phyloP scores from a whole-genome alignment of 768 basidiomycete species.

The Leccinum barrowsii region DNA sequence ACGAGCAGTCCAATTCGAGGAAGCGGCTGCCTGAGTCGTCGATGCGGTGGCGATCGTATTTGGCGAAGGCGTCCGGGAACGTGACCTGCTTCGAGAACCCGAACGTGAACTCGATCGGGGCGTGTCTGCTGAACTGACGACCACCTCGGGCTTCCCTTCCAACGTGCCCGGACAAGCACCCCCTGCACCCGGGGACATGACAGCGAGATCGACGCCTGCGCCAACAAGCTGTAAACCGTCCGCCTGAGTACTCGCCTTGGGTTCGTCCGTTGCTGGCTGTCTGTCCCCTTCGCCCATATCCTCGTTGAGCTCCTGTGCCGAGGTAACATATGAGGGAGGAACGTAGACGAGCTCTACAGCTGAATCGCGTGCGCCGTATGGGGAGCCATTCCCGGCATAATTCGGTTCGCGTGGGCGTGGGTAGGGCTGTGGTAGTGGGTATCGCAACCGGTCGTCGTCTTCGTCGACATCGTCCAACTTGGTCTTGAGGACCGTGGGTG shows the following conservation, averaged over 20 bases:
- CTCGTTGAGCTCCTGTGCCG: conserved; percentile 16
- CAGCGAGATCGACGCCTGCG: conserved; percentile 14
- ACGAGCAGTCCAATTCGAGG: conserved; percentile 10
- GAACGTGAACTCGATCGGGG: conserved; percentile 31
- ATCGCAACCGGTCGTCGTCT: conserved; percentile 31
- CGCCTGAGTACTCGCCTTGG: conserved; percentile 2
- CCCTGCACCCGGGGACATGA: conserved; percentile 11
- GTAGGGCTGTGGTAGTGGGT: conserved; percentile 10
- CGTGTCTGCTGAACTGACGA: conserved; percentile 35
- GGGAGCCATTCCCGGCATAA: conserved; percentile 8
- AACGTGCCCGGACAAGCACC: conserved; percentile 13
- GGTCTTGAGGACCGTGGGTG: conserved; percentile 86
- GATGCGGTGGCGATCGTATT: conserved; percentile 15
- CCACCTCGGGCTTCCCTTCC: conserved; percentile 25
- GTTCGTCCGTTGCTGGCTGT: neutral
- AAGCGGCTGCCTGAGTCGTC: conserved; percentile 5
- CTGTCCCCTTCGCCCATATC: conserved; percentile 19
- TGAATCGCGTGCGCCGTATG: conserved; percentile 36
- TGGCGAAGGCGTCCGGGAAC: conserved; percentile 47
- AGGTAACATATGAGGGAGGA: conserved; percentile 41
- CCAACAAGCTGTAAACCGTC: conserved; percentile 18
- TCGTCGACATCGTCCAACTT: conserved; percentile 48
- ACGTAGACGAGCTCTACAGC: conserved; percentile 74
- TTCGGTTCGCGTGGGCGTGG: conserved; percentile 2
- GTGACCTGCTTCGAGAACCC: conserved; percentile 36